Base-by-base conservation (phyloP, 441 rosid genomes). In the Jatropha multifida region DNA sequence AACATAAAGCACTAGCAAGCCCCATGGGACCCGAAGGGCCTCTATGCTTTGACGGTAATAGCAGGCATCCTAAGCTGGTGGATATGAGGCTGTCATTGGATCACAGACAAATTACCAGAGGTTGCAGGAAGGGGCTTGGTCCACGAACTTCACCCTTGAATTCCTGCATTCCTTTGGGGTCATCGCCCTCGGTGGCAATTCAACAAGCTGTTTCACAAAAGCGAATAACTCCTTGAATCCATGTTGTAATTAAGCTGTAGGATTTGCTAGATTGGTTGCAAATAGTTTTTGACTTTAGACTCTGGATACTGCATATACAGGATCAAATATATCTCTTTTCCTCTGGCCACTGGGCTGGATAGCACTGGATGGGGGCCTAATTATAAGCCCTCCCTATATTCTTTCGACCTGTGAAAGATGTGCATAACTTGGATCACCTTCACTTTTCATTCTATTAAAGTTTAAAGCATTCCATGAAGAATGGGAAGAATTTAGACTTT, bases 21-120 rank as follows among this genome's bases (percentile, higher is more conserved):
- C 90, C 91, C 59, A 79, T 78, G 82, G 87, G 85, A 80, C 83
- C 86, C 4, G 71, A 79, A 48, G 84, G 81, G 60, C 87, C 83
- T 52, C 23, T 77, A n/a, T 54, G 27, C 65, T 40, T 41, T 52
- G 69, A 71, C 38, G 49, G 74, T 69, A 69, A 73, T 17, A 65
- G 37, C 6, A 71, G 72, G 74, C 74, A 18, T 51, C 61, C 54
- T 17, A 76, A 72, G 49, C 48, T 75, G 20, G 71, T 63, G 12
- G 68, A 68, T 62, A 52, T n/a, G 23, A 52, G 54, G 67, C 62
- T 71, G n/a, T 9, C 74, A 68, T 14, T 38, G 14, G 7, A 15
- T 65, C 46, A 65, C 49, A 83, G 72, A 55, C 71, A 66, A 42
- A 51, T 58, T 44, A 20, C 61, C 27, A 42, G 70, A 60, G 65